Evolutionary conservation across 371 early-diverging fungal genomes (phyloP).

Genomic region (Rhizopus stolonifer): DNA sequence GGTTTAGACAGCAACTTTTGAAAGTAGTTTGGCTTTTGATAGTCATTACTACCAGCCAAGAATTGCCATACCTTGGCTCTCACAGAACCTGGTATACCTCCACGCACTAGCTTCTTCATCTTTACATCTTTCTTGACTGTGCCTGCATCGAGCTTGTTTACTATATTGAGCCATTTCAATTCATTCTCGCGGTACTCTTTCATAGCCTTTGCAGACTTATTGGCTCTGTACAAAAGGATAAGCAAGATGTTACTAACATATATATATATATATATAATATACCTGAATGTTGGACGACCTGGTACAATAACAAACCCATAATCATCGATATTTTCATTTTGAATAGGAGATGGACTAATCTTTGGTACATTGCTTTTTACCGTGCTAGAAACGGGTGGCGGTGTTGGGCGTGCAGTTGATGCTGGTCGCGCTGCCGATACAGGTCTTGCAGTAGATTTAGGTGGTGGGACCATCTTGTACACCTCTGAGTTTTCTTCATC

Average conservation of each 20-base stretch:
- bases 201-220: conserved; percentile 34
- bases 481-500: conserved; percentile 24
- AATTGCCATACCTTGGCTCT: conserved; percentile 76
- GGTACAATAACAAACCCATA: conserved; percentile 57
- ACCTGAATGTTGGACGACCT: conserved; percentile 8
- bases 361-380: not conserved
- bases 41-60: conserved; percentile 54
- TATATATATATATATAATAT: conserved; percentile 37
- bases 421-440: no score
- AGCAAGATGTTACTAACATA: no score
- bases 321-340: conserved; percentile 39
- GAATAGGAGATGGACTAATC: not conserved
- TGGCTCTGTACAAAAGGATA: conserved; percentile 21
- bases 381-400: not conserved
- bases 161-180: conserved; percentile 49
- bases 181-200: conserved; percentile 53
- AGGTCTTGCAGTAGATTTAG: not conserved
- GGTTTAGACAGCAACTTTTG: conserved; percentile 20
- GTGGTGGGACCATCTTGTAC: not conserved
- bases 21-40: conserved; percentile 36
- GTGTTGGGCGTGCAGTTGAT: no score
- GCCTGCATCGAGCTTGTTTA: conserved; percentile 45
- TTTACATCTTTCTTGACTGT: conserved; percentile 51
- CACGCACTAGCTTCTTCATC: conserved; percentile 68
- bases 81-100: conserved; percentile 74